A percentile compares a stretch with the other conserved stretches of the same genome.
phyloP scores from a whole-genome alignment of 192 early-diverging fungal species.

The Podila epicladia region DNA sequence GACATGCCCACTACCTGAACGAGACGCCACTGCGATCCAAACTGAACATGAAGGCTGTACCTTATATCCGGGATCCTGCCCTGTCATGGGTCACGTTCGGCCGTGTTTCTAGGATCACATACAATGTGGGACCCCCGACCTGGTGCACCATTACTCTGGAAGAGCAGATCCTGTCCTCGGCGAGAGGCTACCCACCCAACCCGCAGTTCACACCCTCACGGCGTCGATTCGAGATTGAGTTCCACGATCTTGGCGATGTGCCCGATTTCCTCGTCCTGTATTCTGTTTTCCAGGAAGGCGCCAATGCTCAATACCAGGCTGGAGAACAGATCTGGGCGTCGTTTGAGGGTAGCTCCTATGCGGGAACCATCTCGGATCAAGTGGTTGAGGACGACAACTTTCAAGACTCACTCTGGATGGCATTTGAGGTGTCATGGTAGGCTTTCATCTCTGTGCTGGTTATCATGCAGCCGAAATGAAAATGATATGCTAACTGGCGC shows the following conservation, averaged over 20 bases:
- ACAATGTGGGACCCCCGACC: slow-evolving; percentile 75
- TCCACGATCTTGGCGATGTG: slow-evolving; percentile 73
- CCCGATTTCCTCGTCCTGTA: slow-evolving; percentile 79
- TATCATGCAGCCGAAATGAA: too few relatives aligned
- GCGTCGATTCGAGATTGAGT: slow-evolving; percentile 64
- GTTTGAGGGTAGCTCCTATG: slow-evolving; percentile 71
- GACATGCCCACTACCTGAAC: slow-evolving; percentile 47
- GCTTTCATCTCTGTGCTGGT: not conserved
- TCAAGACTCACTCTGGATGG: slow-evolving; percentile 61
- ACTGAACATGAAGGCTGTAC: slow-evolving; percentile 31
- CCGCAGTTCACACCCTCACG: slow-evolving; percentile 36
- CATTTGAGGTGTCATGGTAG: slow-evolving; percentile 61
- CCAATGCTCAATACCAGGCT: slow-evolving; percentile 55
- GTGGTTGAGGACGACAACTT: slow-evolving; percentile 50
- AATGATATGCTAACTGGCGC: too few relatives aligned
- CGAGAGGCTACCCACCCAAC: slow-evolving; percentile 29
- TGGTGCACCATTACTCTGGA: slow-evolving; percentile 66
- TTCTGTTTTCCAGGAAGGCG: slow-evolving; percentile 64
- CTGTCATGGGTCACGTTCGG: slow-evolving; percentile 62
- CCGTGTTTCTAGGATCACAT: slow-evolving; percentile 62
- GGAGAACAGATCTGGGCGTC: slow-evolving; percentile 69
- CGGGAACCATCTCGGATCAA: slow-evolving; percentile 62
- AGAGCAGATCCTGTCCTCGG: slow-evolving; percentile 52
- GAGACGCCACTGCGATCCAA: slow-evolving; percentile 45
- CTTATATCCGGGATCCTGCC: slow-evolving; percentile 28